phyloP scores from a whole-genome alignment of 345 rosid genomes.

The Trapa incisa region DNA sequence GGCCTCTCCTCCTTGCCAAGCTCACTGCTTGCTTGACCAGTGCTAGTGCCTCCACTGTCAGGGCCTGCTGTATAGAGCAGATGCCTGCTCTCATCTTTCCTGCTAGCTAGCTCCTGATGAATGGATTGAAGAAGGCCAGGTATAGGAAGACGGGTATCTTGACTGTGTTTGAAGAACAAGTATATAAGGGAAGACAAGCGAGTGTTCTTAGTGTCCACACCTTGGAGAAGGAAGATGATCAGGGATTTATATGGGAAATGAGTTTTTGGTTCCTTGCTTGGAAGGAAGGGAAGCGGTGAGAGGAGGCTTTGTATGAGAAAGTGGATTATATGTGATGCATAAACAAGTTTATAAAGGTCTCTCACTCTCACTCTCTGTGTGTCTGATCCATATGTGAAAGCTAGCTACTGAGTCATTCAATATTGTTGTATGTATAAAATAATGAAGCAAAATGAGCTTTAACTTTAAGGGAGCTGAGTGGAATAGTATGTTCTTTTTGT shows the following conservation, averaged over 20 bases:
- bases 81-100: conserved; percentile 45
- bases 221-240: too few species aligned
- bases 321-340: conserved; percentile 55
- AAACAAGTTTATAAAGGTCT: conserved; percentile 7
- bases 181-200: too few species aligned
- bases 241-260: too few species aligned
- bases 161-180: too few species aligned
- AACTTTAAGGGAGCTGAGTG: conserved; percentile 7
- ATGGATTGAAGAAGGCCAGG: too few species aligned
- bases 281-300: conserved; percentile 24
- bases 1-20: conserved; percentile 53
- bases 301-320: conserved; percentile 14
- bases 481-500: conserved; percentile 36
- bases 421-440: not conserved
- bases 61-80: conserved; percentile 44
- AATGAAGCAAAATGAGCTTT: not conserved
- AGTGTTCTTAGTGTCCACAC: too few species aligned
- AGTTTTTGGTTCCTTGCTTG: conserved; percentile 48
- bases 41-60: conserved; percentile 43
- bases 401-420: not conserved
- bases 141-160: too few species aligned
- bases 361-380: not conserved
- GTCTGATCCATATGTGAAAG: too few species aligned
- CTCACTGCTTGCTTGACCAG: conserved; percentile 48
- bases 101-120: too few species aligned